These are phyloP conservation scores for Exophiala calicioides DNA, from an alignment of 2,329 filamentous ascomycete genomes.

Conservation along the genomic window DNA sequence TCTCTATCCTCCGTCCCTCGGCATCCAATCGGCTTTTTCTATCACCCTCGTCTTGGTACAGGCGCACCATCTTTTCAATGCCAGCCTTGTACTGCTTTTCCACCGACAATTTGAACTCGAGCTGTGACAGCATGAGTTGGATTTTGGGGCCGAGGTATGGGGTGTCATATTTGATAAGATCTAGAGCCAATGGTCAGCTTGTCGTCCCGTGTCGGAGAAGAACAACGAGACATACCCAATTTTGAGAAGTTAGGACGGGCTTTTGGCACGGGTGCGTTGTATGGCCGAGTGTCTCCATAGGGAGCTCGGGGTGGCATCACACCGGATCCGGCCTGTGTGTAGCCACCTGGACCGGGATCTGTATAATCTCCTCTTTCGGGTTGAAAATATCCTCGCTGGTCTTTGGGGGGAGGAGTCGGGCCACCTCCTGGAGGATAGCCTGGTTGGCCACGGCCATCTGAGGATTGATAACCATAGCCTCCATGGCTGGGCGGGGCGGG, in stretches of 20 bases:
- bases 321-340: conserved; percentile 64
- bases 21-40: conserved; percentile 93
- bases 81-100: conserved; percentile 99
- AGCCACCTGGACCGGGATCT: conserved; percentile 52
- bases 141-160: conserved; percentile 94
- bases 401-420: conserved; percentile 73
- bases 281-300: conserved; percentile 71
- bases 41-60: conserved; percentile 97
- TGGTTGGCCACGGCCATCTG: conserved; percentile 35
- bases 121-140: conserved; percentile 97
- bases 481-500: conserved; percentile 52
- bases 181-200: conserved; percentile 50
- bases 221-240: conserved; percentile 66
- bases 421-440: conserved; percentile 39
- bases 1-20: conserved; percentile 84
- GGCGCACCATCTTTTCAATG: conserved; percentile 97
- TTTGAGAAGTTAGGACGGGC: conserved; percentile 90
- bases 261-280: conserved; percentile 65
- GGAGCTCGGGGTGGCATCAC: conserved; percentile 80
- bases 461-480: conserved; percentile 33
- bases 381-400: conserved; percentile 53
- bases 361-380: conserved; percentile 66
- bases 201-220: neutral
- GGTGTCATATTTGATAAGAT: conserved; percentile 98
- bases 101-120: conserved; percentile 98